Conservation (phyloP, 768 basidiomycete genomes). For the Trametes cubensis region DNA sequence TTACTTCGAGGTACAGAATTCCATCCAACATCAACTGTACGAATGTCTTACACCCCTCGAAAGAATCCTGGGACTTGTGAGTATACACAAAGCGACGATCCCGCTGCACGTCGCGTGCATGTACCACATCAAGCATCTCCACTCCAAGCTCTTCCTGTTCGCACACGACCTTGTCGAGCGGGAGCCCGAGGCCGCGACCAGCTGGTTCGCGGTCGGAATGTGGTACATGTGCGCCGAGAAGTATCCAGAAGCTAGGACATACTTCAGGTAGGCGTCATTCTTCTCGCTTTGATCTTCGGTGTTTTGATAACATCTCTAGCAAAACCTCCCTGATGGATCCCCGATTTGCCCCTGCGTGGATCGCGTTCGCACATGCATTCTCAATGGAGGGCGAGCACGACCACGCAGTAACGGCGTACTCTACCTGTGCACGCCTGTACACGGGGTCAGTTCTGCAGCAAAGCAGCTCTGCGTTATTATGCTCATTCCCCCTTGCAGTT, state of each 20-base stretch:
- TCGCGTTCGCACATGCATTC: conserved; percentile 97
- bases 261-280: conserved; percentile 74
- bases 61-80: conserved; percentile 85
- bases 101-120: conserved; percentile 97
- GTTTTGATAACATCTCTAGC: conserved; percentile 42
- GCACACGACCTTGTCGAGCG: conserved; percentile 95
- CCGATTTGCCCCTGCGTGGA: conserved; percentile 94
- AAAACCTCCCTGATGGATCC: conserved; percentile 98
- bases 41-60: neutral
- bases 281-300: neutral
- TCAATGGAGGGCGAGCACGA: conserved; percentile 98
- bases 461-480: neutral
- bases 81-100: conserved; percentile 86
- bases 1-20: conserved; percentile 73
- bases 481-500: conserved; percentile 49
- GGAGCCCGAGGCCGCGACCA: conserved; percentile 89
- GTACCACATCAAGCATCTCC: conserved; percentile 90
- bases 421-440: conserved; percentile 93
- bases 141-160: conserved; percentile 92
- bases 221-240: conserved; percentile 91
- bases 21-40: conserved; percentile 6
- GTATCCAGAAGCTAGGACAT: conserved; percentile 90
- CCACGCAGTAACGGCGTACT: conserved; percentile 97
- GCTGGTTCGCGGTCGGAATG: conserved; percentile 98
- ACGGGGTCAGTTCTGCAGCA: conserved; percentile 65